phyloP scores from a whole-genome alignment of 129 eudicot genomes.

The Glebionis coronaria region DNA sequence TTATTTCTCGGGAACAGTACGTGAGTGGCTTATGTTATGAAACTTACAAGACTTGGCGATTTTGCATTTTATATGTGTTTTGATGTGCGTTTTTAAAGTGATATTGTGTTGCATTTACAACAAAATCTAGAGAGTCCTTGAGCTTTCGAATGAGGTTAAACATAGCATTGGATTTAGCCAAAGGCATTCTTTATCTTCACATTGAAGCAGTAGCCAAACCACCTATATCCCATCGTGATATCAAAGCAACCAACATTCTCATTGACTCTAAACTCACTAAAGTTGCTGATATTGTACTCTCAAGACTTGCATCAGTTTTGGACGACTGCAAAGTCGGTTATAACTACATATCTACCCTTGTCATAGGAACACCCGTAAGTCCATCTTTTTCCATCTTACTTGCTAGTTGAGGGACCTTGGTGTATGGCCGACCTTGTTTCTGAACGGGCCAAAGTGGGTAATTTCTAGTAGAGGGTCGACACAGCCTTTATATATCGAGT shows the following conservation, averaged over 20 bases:
- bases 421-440: no score
- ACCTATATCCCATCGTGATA: slow-evolving; percentile 82
- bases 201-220: slow-evolving; percentile 88
- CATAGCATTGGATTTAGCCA: slow-evolving; percentile 70
- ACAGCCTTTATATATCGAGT: no score
- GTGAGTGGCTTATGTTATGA: slow-evolving; percentile 70
- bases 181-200: slow-evolving; percentile 87
- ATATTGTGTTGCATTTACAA: slow-evolving; percentile 27
- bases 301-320: slow-evolving; percentile 75
- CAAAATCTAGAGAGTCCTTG: slow-evolving; percentile 44
- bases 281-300: no score
- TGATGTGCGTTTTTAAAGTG: neutral
- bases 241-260: no score
- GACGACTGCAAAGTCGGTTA: slow-evolving; percentile 53
- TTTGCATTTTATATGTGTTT: neutral
- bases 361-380: no score
- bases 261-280: no score
- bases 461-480: no score
- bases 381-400: no score
- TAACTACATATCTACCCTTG: slow-evolving; percentile 64
- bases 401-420: no score
- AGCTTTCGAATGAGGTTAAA: slow-evolving; percentile 58
- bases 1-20: slow-evolving; percentile 80
- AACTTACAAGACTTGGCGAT: slow-evolving; percentile 11
- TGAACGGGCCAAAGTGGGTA: no score